Evolutionary conservation across 108 stramenopile species (phyloP).

Genomic region (Hondaea fermentalgiana): DNA sequence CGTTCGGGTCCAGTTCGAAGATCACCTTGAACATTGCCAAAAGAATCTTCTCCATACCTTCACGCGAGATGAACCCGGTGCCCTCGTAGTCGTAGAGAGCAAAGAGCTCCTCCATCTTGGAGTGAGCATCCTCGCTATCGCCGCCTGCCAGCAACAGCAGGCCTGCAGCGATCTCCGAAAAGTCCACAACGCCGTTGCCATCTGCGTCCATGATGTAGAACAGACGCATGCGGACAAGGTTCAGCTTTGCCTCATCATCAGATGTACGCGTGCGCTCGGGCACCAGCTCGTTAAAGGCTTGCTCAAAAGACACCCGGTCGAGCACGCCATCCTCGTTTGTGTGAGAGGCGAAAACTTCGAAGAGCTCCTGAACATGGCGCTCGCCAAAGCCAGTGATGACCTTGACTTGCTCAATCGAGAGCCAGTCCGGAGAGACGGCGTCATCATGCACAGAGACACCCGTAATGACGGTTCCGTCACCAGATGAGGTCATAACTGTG

Average conservation of each 20-base stretch:
- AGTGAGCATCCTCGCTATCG: not conserved
- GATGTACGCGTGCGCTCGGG: not conserved
- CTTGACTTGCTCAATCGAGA: not conserved
- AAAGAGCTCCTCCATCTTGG: slow-evolving; percentile 2
- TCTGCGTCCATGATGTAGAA: slow-evolving; percentile 19
- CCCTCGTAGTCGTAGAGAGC: not conserved
- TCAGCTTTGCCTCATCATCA: not conserved
- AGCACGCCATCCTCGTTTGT: not conserved
- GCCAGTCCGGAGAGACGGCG: not conserved
- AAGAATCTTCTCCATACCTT: not conserved
- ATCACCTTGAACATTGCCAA: not conserved
- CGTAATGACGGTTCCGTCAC: not conserved
- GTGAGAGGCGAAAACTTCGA: slow-evolving; percentile 16
- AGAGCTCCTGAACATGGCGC: not conserved
- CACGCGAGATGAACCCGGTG: not conserved
- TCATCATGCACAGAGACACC: not conserved
- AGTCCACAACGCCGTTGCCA: slow-evolving; percentile 15
- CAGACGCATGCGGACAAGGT: not conserved
- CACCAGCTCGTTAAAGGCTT: not conserved
- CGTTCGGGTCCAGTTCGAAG: not conserved
- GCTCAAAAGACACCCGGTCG: not conserved
- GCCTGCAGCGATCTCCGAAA: slow-evolving; percentile 26
- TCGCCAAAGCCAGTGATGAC: not conserved
- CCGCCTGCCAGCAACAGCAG: slow-evolving; percentile 15
- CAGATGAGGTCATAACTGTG: not conserved